These are phyloP conservation scores for Marchantia polymorpha DNA, from an alignment of 225 moss, liverwort and hornwort genomes.

Conservation along the genomic window DNA sequence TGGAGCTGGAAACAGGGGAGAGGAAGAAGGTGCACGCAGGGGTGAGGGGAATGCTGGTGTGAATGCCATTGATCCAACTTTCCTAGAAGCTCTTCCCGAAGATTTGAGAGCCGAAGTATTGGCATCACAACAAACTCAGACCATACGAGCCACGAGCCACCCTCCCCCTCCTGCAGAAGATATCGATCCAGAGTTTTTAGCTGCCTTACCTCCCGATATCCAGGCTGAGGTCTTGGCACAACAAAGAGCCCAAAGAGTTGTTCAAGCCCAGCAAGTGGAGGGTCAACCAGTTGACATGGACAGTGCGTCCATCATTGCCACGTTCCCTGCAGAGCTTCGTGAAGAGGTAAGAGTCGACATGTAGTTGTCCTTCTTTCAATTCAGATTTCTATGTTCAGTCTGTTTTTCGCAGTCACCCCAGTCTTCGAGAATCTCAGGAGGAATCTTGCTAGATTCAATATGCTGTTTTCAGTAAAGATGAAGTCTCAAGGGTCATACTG, in stretches of 20 bases:
- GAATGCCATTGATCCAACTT: slow-evolving; percentile 87
- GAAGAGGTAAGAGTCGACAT: slow-evolving; percentile 59
- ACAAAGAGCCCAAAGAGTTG: slow-evolving; percentile 77
- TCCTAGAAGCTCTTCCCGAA: slow-evolving; percentile 93
- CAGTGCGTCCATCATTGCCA: slow-evolving; percentile 96
- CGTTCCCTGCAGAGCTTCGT: slow-evolving; percentile 93
- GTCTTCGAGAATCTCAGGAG: neutral
- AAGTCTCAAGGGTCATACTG: neutral
- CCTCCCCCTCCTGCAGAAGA: slow-evolving; percentile 74
- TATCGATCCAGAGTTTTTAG: slow-evolving; percentile 93
- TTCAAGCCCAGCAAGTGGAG: slow-evolving; percentile 67
- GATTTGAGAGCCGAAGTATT: slow-evolving; percentile 92
- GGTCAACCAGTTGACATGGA: slow-evolving; percentile 99
- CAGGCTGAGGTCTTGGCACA: slow-evolving; percentile 96
- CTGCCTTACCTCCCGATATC: slow-evolving; percentile 89
- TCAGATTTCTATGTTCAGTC: neutral
- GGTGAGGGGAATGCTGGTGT: slow-evolving; percentile 42
- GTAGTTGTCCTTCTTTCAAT: too few species aligned
- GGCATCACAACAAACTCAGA: slow-evolving; percentile 79
- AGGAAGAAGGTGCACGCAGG: slow-evolving; percentile 38
- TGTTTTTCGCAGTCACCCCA: neutral
- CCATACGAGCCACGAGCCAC: slow-evolving; percentile 55
- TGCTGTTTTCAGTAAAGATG: neutral
- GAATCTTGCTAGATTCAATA: neutral
- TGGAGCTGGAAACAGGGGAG: slow-evolving; percentile 20